Evolutionary conservation across 257 asterid species (phyloP), one percentile per base, ranked within the genome.

Genomic region (Apocynum venetum): DNA sequence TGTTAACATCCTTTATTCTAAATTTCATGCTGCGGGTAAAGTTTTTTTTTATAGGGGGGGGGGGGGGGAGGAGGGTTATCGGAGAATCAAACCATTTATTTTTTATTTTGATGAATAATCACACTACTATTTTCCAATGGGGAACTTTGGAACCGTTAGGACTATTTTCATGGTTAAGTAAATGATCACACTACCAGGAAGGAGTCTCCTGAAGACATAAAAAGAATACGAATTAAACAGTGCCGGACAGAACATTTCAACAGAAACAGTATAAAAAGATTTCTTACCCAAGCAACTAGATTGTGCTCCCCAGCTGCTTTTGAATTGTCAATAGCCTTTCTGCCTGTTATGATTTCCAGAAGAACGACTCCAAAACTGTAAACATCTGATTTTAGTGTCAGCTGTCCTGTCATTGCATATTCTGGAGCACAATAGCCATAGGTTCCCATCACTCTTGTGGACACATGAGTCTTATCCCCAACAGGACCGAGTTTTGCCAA

Each of bases 371-470:
- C 97, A 3, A 87, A 92, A 72, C 96, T 92, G 60, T 92, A 92
- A 51, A 92, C 96, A 40, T 92, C 96, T 0, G 91, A 86, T 76
- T 89, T 92, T 71, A 89, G 75, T 4, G 97, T 86, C 56, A 92
- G 91, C 78, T 86, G 90, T 49, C 97, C 96, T 8, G 90, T 88
- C 92, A 90, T 89, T 69, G 90, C 92, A 76, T 92, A 90, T 76
- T 92, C 96, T 1, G 97, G 97, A 0, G 97, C 97, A 78, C 97
- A 90, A 81, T 92, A 92, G 14, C 96, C 97, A n/a, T 87, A 85
- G 13, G 97, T 91, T 71, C 97, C 97, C 96, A 90, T 90, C 44
- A 89, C 93, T 85, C 92, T 81, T 36, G 91, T 86, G 36, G 94
- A 87, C 19, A 92, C 91, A 35, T 87, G 90, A 14, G 94, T 90